A percentile compares a stretch with the other conserved stretches of the same genome.
Conservation (phyloP, 306 rosid genomes). For the Castanea mollissima region DNA sequence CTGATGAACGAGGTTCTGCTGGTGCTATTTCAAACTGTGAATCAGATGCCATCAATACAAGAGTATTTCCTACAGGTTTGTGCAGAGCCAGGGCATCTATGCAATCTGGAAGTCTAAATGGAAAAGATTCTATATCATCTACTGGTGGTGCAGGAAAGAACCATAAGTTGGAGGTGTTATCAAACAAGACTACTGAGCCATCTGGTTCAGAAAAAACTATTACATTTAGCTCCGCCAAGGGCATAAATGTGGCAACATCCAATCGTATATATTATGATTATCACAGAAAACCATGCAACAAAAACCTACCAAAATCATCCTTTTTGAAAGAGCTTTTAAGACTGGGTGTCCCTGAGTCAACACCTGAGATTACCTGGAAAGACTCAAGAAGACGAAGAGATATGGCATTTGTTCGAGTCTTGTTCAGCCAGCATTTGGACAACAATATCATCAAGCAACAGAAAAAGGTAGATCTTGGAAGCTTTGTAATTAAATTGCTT, state of each 20-base stretch:
- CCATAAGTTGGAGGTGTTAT: background rate
- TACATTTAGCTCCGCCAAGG: slow-evolving; percentile 19
- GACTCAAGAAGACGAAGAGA: slow-evolving; percentile 76
- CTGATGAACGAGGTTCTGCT: slow-evolving; percentile 12
- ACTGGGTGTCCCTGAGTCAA: slow-evolving; percentile 42
- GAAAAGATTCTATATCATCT: slow-evolving; percentile 23
- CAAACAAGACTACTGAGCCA: slow-evolving; percentile 22
- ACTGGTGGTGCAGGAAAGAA: slow-evolving; percentile 28
- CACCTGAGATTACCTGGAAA: slow-evolving; percentile 25
- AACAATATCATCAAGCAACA: slow-evolving; percentile 65
- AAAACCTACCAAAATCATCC: slow-evolving; percentile 42
- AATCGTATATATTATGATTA: slow-evolving; percentile 15
- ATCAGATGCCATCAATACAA: background rate
- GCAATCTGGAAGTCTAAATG: slow-evolving; percentile 13
- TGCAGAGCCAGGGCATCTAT: slow-evolving; percentile 3
- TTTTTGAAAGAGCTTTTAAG: slow-evolving; percentile 51
- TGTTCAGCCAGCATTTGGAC: slow-evolving; percentile 86
- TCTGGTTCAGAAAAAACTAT: slow-evolving; percentile 24
- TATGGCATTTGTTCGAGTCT: slow-evolving; percentile 59
- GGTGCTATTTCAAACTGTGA: background rate
- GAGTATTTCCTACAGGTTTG: background rate
- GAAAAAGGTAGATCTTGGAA: slow-evolving; percentile 59
- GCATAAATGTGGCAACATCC: slow-evolving; percentile 24
- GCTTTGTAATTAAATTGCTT: background rate
- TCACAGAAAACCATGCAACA: slow-evolving; percentile 33